Evolutionary conservation across 208 protist genomes (phyloP).

Genomic region (Acanthamoeba triangularis): DNA sequence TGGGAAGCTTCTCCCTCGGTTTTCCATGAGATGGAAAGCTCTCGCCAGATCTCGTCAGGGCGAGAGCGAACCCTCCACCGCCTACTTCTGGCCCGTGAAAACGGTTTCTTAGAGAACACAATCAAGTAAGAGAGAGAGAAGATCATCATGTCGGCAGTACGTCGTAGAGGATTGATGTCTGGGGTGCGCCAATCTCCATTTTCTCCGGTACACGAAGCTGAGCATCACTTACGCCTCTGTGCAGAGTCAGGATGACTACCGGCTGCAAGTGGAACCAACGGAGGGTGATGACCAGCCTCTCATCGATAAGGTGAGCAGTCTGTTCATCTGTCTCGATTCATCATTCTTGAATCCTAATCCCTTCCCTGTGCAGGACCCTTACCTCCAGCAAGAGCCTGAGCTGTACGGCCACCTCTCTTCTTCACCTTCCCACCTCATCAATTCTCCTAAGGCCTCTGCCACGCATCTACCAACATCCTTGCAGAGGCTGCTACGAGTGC

Average conservation of each 20-base stretch:
- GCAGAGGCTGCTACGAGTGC: conserved; percentile 40
- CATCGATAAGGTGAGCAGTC: not conserved
- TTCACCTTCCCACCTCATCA: no score
- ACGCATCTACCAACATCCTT: not conserved
- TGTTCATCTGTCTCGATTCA: not conserved
- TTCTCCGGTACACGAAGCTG: not conserved
- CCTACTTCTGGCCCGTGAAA: no score
- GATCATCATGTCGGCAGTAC: not conserved
- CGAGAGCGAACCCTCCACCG: no score
- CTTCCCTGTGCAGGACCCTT: not conserved
- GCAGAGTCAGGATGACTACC: not conserved
- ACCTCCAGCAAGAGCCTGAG: not conserved
- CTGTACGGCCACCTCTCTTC: not conserved
- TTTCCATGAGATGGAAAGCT: no score
- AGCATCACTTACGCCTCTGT: not conserved
- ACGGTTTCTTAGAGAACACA: no score
- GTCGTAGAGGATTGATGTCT: not conserved
- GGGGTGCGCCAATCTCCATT: not conserved
- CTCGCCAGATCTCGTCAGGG: no score
- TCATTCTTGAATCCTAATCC: not conserved
- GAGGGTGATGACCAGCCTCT: not conserved
- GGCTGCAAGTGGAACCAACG: not conserved
- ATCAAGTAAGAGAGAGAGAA: no score
- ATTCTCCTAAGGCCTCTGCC: no score
- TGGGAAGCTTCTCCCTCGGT: no score